Evolutionary conservation across 768 basidiomycete genomes (phyloP), one percentile per base, ranked within the genome.

Genomic region (Dentipellis fragilis): DNA sequence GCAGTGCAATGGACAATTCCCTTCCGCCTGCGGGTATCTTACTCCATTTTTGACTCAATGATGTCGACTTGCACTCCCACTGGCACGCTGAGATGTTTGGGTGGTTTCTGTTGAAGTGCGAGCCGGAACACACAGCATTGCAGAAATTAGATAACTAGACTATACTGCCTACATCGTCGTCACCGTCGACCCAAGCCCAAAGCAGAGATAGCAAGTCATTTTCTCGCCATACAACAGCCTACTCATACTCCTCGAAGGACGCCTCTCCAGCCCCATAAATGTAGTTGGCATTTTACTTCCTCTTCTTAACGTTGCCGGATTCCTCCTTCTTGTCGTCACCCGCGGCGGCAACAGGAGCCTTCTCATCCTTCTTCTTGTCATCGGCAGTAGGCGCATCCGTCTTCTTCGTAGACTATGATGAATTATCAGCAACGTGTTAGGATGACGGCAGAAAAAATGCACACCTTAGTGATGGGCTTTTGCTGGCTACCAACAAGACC

Each of bases 241-340:
- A 38, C 14, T 8, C 19, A 12, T 51, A 21, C n/a, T n/a, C 50
- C 35, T 10, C 16, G 16, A 8, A 35, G 29, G 29, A 16, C 29
- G 29, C 29, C 21, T 46, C 19, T 46, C 52, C 39, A 46, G 34
- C 39, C 22, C 34, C 38, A 10, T 17, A 9, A 17, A 17, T n/a
- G 1, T 6, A n/a, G 2, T 0, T 39, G 59, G 29, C 29, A 29
- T 29, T 66, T 69, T 80, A 80, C 73, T 81, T 80, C 65, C 89
- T 85, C 77, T 89, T 92, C 80, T 88, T 92, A 58, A 83, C 68
- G 45, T 69, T 59, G 42, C 19, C 19, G 54, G 73, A 75, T 58
- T 88, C 85, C 10, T 83, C 80, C 73, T 84, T 82, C 78, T 89
- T 85, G 59, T 82, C 80, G 38, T 78, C 85, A 62, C 85, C 84